phyloP scores from a whole-genome alignment of 2,329 filamentous ascomycete species.

The Myriosclerotinia duriaeana region DNA sequence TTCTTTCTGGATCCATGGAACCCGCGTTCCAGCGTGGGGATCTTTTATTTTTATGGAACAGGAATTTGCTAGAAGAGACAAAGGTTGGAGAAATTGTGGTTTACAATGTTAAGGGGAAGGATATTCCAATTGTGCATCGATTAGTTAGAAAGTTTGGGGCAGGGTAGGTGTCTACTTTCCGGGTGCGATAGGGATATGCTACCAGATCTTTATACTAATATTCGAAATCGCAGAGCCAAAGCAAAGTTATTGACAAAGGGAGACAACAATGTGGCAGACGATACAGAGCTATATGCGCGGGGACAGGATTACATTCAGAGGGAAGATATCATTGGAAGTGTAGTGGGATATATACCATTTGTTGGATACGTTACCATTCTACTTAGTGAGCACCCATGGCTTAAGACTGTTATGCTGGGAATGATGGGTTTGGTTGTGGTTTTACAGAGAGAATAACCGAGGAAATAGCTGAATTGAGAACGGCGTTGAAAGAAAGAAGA shows the following conservation, averaged over 20 bases:
- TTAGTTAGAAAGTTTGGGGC: slow-evolving; percentile 72
- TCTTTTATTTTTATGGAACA: slow-evolving; percentile 59
- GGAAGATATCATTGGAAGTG: slow-evolving; percentile 89
- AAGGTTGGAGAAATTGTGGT: slow-evolving; percentile 73
- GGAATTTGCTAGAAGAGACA: slow-evolving; percentile 54
- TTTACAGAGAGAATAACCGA: slow-evolving; percentile 74
- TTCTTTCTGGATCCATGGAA: slow-evolving; percentile 61
- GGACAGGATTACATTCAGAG: slow-evolving; percentile 86
- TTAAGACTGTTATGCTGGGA: slow-evolving; percentile 92
- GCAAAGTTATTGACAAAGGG: slow-evolving; percentile 91
- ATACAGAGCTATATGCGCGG: slow-evolving; percentile 84
- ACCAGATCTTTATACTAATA: background rate
- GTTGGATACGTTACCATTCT: slow-evolving; percentile 97
- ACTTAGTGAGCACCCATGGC: slow-evolving; percentile 91
- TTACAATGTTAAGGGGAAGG: slow-evolving; percentile 77
- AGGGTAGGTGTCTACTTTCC: slow-evolving; percentile 46
- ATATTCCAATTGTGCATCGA: slow-evolving; percentile 96
- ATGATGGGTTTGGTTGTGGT: slow-evolving; percentile 95
- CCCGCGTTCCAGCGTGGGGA: slow-evolving; percentile 61
- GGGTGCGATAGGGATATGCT: background rate
- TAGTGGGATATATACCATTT: slow-evolving; percentile 87
- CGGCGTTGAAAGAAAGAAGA: slow-evolving; percentile 26
- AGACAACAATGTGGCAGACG: slow-evolving; percentile 92
- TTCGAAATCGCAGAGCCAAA: slow-evolving; percentile 45
- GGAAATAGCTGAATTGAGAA: background rate